Base-by-base conservation (phyloP, 257 asterid species). In the Penstemon newberryi region DNA sequence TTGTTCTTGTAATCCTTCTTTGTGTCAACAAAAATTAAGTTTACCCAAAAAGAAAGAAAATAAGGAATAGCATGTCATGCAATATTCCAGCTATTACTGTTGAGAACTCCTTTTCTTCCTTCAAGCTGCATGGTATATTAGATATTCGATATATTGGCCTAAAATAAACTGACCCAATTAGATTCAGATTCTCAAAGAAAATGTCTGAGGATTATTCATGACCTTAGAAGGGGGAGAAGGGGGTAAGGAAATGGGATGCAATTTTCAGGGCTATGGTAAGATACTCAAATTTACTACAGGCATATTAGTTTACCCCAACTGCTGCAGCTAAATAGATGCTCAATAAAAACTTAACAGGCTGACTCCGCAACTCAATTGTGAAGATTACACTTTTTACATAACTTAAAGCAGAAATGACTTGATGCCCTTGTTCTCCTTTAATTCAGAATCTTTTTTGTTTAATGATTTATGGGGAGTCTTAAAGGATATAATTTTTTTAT, bases 301-400 rank as follows among this genome's bases (percentile, higher is more conserved):
- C n/a, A 38, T 54, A n/a, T 8, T 13, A 43, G 51, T 42, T 5
- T 33, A 39, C 18, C 18, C 64, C 47, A 6, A 56, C 51, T 36
- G 61, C 56, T 39, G 54, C 58, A 41, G 68, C 44, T 70, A 46
- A 50, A 63, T 36, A 42, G 64, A 63, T 62, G 38, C 52, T 56
- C 49, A 33, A 43, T 6, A 51, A 10, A 10, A 66, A 46, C 70
- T 19, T 45, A 54, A 45, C 40, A 19, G 39, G 25, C 51, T 12
- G 11, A 38, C 4, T 12, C 43, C 39, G 39, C 46, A 12, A 60
- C 51, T 43, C 54, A 47, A 33, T 51, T 66, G 8, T 19, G 8
- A 5, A 67, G 5, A 18, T 44, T 15, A 6, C 8, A 15, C 19
- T 25, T 54, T 25, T 36, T 19, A 3, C 46, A 19, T 55, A 68